Evolutionary conservation across 2,329 filamentous ascomycete genomes (phyloP).

Genomic region (Sporothrix protearum): DNA sequence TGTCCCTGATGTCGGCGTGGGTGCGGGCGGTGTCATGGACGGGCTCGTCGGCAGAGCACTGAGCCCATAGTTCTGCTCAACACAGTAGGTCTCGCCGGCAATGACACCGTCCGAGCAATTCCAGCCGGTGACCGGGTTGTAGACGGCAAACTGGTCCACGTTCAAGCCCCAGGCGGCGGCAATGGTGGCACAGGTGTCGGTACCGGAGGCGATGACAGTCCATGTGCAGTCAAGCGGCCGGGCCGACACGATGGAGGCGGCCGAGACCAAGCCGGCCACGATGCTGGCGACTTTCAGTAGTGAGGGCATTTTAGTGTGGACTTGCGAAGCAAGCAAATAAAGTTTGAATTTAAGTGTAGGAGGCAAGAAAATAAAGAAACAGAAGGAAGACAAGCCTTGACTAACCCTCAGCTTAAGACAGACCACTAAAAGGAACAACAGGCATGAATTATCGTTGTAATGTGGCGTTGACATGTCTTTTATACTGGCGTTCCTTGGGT

Average conservation of each 20-base stretch:
- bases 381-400: neutral
- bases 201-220: neutral
- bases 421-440: neutral
- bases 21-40: neutral
- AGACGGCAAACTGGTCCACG: slow-evolving; percentile 1
- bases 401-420: neutral
- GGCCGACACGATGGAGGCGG: neutral
- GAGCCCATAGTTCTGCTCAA: slow-evolving; percentile 18
- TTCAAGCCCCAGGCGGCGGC: neutral
- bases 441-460: neutral
- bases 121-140: slow-evolving; percentile 8
- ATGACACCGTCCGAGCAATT: slow-evolving; percentile 8
- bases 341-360: neutral
- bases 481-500: neutral
- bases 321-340: neutral
- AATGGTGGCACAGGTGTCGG: slow-evolving; percentile 13
- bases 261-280: neutral
- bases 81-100: slow-evolving; percentile 15
- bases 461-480: neutral
- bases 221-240: slow-evolving; percentile 2
- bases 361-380: neutral
- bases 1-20: neutral
- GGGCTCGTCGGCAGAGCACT: neutral
- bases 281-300: neutral
- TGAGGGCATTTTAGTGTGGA: neutral